Percentiles rank a stretch among this genome's conserved stretches.
These are phyloP conservation scores for Neoboletus magnificus DNA, from an alignment of 768 basidiomycete genomes.

Conservation along the genomic window DNA sequence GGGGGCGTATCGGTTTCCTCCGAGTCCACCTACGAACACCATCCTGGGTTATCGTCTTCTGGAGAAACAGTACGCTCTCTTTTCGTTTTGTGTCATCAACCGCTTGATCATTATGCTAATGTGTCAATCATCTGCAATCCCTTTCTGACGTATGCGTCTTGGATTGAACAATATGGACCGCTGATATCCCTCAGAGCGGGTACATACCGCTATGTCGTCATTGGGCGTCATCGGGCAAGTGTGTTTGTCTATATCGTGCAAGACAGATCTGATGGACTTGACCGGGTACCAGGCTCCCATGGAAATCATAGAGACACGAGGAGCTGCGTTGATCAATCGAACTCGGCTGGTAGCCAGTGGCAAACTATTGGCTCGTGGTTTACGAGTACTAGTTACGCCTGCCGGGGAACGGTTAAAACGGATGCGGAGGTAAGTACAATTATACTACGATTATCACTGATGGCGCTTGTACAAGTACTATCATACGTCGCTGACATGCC, in stretches of 20 bases:
- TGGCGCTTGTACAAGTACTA: not conserved
- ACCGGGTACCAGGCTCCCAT: constrained; percentile 42
- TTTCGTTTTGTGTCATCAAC: not conserved
- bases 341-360: constrained; percentile 46
- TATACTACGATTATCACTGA: no score
- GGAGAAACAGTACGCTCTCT: constrained; percentile 1
- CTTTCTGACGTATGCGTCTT: constrained; percentile 39
- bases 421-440: constrained; percentile 44
- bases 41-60: constrained; percentile 3
- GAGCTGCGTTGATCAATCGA: constrained; percentile 44
- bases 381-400: constrained; percentile 46
- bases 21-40: constrained; percentile 4
- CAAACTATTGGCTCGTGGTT: constrained; percentile 50
- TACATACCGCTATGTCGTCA: constrained; percentile 11
- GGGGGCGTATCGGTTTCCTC: not conserved
- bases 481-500: not conserved
- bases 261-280: not conserved
- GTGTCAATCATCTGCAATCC: not conserved
- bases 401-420: constrained; percentile 52
- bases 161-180: constrained; percentile 56
- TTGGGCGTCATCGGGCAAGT: constrained; percentile 19
- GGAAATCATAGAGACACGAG: constrained; percentile 61
- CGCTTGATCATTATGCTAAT: not conserved
- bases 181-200: constrained; percentile 53
- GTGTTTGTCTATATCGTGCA: not conserved